Conservation (phyloP, 768 basidiomycete genomes). For the Podaxis mareebaensis region DNA sequence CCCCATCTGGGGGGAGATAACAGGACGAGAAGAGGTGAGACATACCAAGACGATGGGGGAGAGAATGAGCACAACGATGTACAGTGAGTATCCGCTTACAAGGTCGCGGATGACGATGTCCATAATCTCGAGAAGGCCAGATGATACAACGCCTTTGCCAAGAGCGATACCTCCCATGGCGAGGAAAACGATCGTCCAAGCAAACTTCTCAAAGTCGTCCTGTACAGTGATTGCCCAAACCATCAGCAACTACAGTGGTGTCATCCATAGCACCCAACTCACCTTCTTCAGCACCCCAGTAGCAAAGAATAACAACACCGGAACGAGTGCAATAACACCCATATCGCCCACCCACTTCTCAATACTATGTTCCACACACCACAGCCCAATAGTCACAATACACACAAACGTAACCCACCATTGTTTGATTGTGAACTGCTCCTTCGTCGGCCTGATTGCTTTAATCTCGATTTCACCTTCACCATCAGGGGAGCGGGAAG, state of each 20-base stretch:
- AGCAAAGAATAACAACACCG: conserved; percentile 91
- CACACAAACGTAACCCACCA: conserved; percentile 89
- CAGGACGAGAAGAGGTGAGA: conserved; percentile 21
- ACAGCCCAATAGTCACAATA: conserved; percentile 79
- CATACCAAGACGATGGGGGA: conserved; percentile 70
- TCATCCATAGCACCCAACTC: neutral
- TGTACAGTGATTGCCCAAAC: conserved; percentile 26
- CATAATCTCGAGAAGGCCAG: conserved; percentile 82
- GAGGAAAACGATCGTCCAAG: conserved; percentile 93
- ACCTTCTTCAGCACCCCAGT: conserved; percentile 95
- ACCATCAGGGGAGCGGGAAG: conserved; percentile 69
- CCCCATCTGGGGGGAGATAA: neutral
- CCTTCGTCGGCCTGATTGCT: conserved; percentile 79
- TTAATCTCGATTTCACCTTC: conserved; percentile 82
- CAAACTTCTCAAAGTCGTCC: conserved; percentile 95
- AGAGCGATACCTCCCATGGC: conserved; percentile 98
- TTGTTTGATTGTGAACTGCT: conserved; percentile 80
- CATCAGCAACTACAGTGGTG: neutral
- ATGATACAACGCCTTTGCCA: conserved; percentile 89
- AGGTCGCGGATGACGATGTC: conserved; percentile 59
- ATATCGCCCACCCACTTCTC: conserved; percentile 86
- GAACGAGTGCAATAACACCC: conserved; percentile 95
- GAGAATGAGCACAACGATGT: conserved; percentile 70
- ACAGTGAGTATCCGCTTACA: conserved; percentile 63
- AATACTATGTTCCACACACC: conserved; percentile 85